Evolutionary conservation across 345 rosid genomes (phyloP).

Genomic region (Pistacia vera): DNA sequence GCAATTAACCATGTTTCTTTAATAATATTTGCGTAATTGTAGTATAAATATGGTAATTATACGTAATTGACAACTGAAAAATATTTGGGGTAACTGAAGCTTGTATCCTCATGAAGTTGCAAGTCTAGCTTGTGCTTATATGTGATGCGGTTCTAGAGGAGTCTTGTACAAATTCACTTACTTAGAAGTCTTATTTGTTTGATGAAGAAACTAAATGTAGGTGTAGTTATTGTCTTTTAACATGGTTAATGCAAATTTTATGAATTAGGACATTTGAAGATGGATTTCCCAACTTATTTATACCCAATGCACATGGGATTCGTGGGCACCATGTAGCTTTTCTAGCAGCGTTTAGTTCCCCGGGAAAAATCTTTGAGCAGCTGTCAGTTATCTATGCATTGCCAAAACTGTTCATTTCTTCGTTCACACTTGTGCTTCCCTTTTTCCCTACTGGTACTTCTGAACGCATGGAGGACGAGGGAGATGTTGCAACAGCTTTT

Average conservation of each 20-base stretch:
- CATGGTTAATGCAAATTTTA: not conserved
- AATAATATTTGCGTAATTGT: no score
- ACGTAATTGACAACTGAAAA: no score
- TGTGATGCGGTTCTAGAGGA: no score
- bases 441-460: conserved; percentile 98
- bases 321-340: conserved; percentile 93
- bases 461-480: conserved; percentile 99
- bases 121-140: no score
- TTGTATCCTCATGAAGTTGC: no score
- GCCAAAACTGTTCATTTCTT: conserved; percentile 88
- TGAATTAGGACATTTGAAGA: conserved; percentile 75
- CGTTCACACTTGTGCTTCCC: conserved; percentile 92
- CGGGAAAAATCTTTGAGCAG: conserved; percentile 89
- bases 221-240: not conserved
- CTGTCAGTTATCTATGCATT: conserved; percentile 87
- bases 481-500: conserved; percentile 94
- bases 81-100: no score
- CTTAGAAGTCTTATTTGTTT: no score
- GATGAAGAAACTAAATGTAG: conserved; percentile 4
- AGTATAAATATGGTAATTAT: no score
- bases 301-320: conserved; percentile 92
- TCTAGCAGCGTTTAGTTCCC: conserved; percentile 93
- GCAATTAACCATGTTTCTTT: no score
- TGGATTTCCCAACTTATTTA: conserved; percentile 93
- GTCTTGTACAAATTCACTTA: no score